These are phyloP conservation scores for Scenedesmus sp. DNA, from an alignment of 163 green algal genomes.

Conservation along the genomic window DNA sequence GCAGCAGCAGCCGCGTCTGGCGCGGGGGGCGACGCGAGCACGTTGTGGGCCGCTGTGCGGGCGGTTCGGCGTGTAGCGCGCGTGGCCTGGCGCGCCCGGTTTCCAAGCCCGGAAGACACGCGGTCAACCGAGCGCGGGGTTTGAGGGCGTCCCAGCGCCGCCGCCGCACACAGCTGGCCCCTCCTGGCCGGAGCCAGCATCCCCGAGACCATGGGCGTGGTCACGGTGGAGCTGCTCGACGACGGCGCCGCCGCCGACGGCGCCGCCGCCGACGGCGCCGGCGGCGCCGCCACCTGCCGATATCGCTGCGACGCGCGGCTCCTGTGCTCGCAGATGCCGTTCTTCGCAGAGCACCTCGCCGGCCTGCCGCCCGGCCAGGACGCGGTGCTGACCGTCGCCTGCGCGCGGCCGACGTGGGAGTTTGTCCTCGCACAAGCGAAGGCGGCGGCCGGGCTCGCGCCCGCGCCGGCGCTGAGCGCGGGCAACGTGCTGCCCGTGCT, in stretches of 20 bases:
- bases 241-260: neutral
- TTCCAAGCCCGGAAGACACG: neutral
- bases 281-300: neutral
- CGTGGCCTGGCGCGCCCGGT: too few relatives aligned
- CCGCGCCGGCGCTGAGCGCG: constrained; percentile 3
- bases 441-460: neutral
- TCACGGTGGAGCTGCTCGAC: constrained; percentile 20
- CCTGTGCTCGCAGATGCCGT: too few relatives aligned
- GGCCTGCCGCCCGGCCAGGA: neutral
- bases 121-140: too few relatives aligned
- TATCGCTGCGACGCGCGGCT: neutral
- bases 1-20: too few relatives aligned
- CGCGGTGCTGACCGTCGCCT: constrained; percentile 3
- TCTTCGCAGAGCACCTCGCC: too few relatives aligned
- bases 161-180: too few relatives aligned
- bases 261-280: too few relatives aligned
- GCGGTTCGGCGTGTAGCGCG: too few relatives aligned
- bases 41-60: too few relatives aligned
- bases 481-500: constrained; percentile 26
- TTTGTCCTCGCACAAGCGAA: constrained; percentile 38
- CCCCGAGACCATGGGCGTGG: constrained; percentile 5
- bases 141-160: too few relatives aligned
- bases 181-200: too few relatives aligned
- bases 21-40: too few relatives aligned
- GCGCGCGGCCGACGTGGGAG: constrained; percentile 24